A percentile compares a stretch with the other conserved stretches of the same genome.
These are phyloP conservation scores for Fusarium citri DNA, from an alignment of 2,329 filamentous ascomycete species.

Conservation along the genomic window DNA sequence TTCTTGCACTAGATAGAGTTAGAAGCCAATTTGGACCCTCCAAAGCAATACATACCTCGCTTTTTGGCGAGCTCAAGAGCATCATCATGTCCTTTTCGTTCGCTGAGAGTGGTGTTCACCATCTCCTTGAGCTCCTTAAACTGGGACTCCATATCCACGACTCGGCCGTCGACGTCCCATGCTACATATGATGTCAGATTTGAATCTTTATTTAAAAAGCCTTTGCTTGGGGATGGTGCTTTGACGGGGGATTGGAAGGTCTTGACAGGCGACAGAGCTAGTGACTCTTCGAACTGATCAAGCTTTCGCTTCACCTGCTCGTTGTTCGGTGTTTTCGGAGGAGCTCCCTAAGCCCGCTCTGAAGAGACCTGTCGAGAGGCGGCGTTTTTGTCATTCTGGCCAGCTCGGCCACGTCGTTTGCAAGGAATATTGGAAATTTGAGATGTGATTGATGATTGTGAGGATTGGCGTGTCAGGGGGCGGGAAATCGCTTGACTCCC, in stretches of 20 bases:
- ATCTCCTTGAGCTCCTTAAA: slow-evolving; percentile 78
- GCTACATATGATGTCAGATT: slow-evolving; percentile 73
- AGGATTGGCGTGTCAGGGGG: slow-evolving; percentile 36
- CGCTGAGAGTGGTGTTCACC: slow-evolving; percentile 75
- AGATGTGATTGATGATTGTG: slow-evolving; percentile 41
- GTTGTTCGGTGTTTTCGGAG: slow-evolving; percentile 51
- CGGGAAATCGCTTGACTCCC: slow-evolving; percentile 62
- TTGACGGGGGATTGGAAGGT: slow-evolving; percentile 54
- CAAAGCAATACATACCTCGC: slow-evolving; percentile 68
- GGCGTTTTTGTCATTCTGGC: slow-evolving; percentile 25
- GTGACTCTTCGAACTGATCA: slow-evolving; percentile 48
- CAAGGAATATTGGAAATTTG: slow-evolving; percentile 46
- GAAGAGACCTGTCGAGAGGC: slow-evolving; percentile 31
- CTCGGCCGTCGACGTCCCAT: slow-evolving; percentile 82
- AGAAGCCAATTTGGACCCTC: background rate
- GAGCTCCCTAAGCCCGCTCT: slow-evolving; percentile 49
- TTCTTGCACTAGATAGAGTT: slow-evolving; percentile 55
- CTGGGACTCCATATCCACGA: slow-evolving; percentile 81
- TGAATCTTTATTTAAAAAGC: slow-evolving; percentile 79
- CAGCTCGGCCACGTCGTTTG: slow-evolving; percentile 45
- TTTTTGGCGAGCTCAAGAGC: slow-evolving; percentile 79
- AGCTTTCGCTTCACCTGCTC: slow-evolving; percentile 50
- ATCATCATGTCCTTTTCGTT: slow-evolving; percentile 78
- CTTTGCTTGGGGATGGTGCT: slow-evolving; percentile 59
- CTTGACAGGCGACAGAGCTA: slow-evolving; percentile 50